Conservation (phyloP, 345 rosid species). For the Camelina hispida region DNA sequence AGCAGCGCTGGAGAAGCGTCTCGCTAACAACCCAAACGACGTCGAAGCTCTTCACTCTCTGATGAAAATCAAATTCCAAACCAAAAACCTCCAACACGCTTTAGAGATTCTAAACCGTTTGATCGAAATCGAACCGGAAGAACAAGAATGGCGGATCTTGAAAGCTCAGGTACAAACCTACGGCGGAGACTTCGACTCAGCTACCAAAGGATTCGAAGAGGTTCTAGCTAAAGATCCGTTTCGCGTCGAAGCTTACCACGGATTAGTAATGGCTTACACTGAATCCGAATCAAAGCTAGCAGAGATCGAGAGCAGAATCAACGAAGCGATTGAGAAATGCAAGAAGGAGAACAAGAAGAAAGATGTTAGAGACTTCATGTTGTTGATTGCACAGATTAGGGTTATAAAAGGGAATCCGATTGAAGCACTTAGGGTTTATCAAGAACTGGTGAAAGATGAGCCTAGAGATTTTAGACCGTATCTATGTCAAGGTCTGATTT, state of each 20-base stretch:
- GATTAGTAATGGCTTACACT: slow-evolving; percentile 66
- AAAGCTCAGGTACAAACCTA: slow-evolving; percentile 65
- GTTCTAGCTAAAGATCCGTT: slow-evolving; percentile 67
- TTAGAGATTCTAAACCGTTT: slow-evolving; percentile 64
- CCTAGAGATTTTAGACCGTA: slow-evolving; percentile 92
- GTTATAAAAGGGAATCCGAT: slow-evolving; percentile 64
- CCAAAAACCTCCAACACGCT: slow-evolving; percentile 59
- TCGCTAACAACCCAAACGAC: slow-evolving; percentile 53
- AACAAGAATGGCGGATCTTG: slow-evolving; percentile 72
- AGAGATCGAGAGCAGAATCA: slow-evolving; percentile 62
- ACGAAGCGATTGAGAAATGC: slow-evolving; percentile 71
- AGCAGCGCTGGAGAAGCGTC: slow-evolving; percentile 53
- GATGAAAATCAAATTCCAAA: slow-evolving; percentile 70
- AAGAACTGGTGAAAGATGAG: slow-evolving; percentile 78
- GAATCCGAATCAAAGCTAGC: slow-evolving; percentile 55
- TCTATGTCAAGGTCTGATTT: slow-evolving; percentile 82
- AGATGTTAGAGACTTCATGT: slow-evolving; percentile 72
- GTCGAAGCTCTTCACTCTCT: slow-evolving; percentile 60
- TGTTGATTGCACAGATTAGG: slow-evolving; percentile 73
- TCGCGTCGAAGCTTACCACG: slow-evolving; percentile 87
- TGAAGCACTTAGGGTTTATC: slow-evolving; percentile 80
- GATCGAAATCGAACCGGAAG: slow-evolving; percentile 72
- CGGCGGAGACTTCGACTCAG: slow-evolving; percentile 68
- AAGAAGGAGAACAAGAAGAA: slow-evolving; percentile 65
- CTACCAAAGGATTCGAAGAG: slow-evolving; percentile 65